Evolutionary conservation across 768 basidiomycete genomes (phyloP).

Genomic region (Leccinum rimulosum): DNA sequence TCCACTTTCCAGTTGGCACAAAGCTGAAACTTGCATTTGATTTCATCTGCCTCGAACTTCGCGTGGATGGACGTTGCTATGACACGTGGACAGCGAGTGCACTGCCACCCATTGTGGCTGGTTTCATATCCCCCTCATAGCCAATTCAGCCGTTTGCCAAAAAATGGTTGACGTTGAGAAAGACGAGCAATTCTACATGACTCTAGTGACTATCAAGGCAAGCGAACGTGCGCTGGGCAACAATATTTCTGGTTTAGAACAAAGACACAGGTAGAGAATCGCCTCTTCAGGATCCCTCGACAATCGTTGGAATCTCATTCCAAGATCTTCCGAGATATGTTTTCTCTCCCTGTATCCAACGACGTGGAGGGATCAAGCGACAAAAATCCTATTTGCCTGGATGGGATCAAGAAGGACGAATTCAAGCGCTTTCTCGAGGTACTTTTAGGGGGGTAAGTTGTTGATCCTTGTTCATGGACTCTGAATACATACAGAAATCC

Average conservation of each 20-base stretch:
- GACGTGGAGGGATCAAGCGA: conserved; percentile 21
- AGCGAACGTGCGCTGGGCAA: background rate
- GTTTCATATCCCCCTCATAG: background rate
- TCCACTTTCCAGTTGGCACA: background rate
- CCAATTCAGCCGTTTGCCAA: background rate
- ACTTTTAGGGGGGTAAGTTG: conserved; percentile 19
- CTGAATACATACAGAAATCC: background rate
- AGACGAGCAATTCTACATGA: conserved; percentile 18
- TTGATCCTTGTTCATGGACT: background rate
- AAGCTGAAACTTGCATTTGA: conserved; percentile 15
- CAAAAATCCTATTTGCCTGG: conserved; percentile 22
- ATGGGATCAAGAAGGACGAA: conserved; percentile 22
- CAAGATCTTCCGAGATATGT: conserved; percentile 27
- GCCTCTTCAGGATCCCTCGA: conserved; percentile 29
- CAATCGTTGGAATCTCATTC: conserved; percentile 22
- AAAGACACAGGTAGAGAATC: conserved; percentile 24
- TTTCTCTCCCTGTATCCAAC: conserved; percentile 16
- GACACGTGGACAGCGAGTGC: conserved; percentile 14
- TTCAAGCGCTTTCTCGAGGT: conserved; percentile 27
- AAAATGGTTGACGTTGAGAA: background rate
- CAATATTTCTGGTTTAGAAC: background rate
- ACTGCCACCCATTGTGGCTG: conserved; percentile 16
- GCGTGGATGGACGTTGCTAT: background rate
- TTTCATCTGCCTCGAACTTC: conserved; percentile 1
- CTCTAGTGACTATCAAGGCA: conserved; percentile 16